Conservation (phyloP, 768 basidiomycete genomes). For the Auriscalpium vulgare region DNA sequence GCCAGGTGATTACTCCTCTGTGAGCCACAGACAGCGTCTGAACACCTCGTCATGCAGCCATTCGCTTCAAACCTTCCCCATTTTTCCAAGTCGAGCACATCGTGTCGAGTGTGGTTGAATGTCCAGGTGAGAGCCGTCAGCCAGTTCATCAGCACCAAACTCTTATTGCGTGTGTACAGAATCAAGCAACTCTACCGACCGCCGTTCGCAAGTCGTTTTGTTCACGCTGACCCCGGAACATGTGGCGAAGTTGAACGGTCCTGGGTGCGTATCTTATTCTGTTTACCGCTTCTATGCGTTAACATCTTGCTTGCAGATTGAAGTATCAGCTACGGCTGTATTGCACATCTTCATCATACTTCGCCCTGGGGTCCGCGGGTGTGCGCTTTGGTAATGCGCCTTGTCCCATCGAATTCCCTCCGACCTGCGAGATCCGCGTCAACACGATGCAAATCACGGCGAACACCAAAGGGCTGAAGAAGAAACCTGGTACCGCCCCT, state of each 20-base stretch:
- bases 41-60: constrained; percentile 32
- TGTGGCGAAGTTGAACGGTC: constrained; percentile 44
- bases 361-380: constrained; percentile 37
- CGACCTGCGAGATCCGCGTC: constrained; percentile 85
- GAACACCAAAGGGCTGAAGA: constrained; percentile 87
- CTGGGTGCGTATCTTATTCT: constrained; percentile 21
- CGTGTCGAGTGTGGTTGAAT: constrained; percentile 61
- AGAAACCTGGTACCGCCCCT: constrained; percentile 91
- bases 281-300: background rate
- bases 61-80: constrained; percentile 75
- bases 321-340: constrained; percentile 80
- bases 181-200: constrained; percentile 71
- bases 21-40: background rate
- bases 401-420: constrained; percentile 85
- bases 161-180: constrained; percentile 34
- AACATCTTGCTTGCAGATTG: constrained; percentile 30
- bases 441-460: constrained; percentile 62
- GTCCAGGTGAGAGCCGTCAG: constrained; percentile 52
- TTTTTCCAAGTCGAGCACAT: constrained; percentile 64
- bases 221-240: constrained; percentile 69
- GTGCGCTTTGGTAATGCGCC: constrained; percentile 46
- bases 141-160: background rate
- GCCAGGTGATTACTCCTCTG: too few species aligned
- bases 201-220: constrained; percentile 50
- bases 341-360: constrained; percentile 80